Evolutionary conservation across 1,284 basidiomycete genomes (phyloP).

Genomic region (Pseudozyma sp.): DNA sequence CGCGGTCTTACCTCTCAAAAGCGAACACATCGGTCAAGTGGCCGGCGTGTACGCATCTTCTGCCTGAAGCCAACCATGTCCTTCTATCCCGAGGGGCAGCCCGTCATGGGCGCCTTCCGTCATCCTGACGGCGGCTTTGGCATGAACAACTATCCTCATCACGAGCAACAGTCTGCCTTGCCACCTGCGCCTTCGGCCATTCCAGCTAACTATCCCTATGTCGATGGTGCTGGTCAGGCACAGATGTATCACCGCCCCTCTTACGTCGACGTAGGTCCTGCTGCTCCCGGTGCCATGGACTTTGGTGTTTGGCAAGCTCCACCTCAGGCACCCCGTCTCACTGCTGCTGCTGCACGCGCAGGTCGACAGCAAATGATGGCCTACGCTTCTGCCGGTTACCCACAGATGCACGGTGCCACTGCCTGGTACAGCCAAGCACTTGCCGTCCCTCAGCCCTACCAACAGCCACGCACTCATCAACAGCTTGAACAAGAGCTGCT

Average conservation of each 20-base stretch:
- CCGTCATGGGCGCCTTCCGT: constrained; percentile 14
- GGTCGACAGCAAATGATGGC: constrained; percentile 26
- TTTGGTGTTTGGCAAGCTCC: constrained; percentile 43
- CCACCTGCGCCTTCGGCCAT: constrained; percentile 6
- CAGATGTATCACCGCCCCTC: constrained; percentile 25
- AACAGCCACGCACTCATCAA: constrained; percentile 49
- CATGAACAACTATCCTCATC: constrained; percentile 21
- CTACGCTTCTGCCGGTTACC: constrained; percentile 26
- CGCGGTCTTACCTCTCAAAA: constrained; percentile 23
- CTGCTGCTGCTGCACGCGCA: constrained; percentile 46
- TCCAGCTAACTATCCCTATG: constrained; percentile 20
- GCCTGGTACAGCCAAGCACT: constrained; percentile 33
- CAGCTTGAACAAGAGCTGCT: constrained; percentile 57
- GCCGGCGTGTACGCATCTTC: constrained; percentile 26
- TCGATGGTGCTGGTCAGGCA: constrained; percentile 13
- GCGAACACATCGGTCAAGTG: constrained; percentile 26
- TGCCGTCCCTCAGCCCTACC: constrained; percentile 18
- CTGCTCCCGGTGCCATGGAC: constrained; percentile 11
- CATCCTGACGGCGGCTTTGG: constrained; percentile 17
- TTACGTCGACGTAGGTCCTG: constrained; percentile 15
- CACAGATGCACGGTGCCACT: constrained; percentile 14
- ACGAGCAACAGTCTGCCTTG: constrained; percentile 20
- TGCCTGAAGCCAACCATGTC: constrained; percentile 13
- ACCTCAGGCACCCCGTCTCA: constrained; percentile 43
- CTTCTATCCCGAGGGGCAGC: constrained; percentile 27